Conservation (phyloP, 192 early-diverging fungal genomes). For the Backusella tarrabulga region DNA sequence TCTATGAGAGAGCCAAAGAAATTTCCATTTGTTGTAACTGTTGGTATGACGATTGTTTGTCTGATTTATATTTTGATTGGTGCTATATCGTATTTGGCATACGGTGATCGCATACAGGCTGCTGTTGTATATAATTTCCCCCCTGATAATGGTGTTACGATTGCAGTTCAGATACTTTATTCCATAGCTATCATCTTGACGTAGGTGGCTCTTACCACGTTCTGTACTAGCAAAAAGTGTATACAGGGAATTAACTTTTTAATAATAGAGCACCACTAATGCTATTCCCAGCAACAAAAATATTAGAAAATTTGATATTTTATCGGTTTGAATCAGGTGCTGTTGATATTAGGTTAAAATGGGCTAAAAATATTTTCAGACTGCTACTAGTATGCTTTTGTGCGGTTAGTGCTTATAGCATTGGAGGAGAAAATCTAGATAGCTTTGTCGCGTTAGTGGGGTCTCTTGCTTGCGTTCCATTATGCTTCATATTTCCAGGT, state of each 20-base stretch:
- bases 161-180: conserved; percentile 76
- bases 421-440: conserved; percentile 71
- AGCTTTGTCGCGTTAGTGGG: conserved; percentile 86
- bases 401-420: conserved; percentile 62
- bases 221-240: background rate
- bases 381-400: conserved; percentile 55
- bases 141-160: conserved; percentile 51
- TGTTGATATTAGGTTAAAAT: conserved; percentile 58
- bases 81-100: conserved; percentile 70
- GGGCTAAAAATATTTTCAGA: conserved; percentile 70
- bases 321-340: conserved; percentile 44
- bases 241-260: background rate
- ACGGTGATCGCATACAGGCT: conserved; percentile 75
- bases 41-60: conserved; percentile 65
- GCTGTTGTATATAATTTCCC: conserved; percentile 84
- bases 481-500: conserved; percentile 82
- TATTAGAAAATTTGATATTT: conserved; percentile 74
- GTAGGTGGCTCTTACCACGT: background rate
- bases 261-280: conserved; percentile 63
- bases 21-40: conserved; percentile 69
- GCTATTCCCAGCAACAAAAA: conserved; percentile 82
- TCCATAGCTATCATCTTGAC: conserved; percentile 85
- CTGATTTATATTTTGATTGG: conserved; percentile 71
- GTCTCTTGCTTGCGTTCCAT: conserved; percentile 66
- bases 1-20: conserved; percentile 80